Evolutionary conservation across 805 yeast genomes (phyloP).

Genomic region (Saccharomycopsis capsularis): DNA sequence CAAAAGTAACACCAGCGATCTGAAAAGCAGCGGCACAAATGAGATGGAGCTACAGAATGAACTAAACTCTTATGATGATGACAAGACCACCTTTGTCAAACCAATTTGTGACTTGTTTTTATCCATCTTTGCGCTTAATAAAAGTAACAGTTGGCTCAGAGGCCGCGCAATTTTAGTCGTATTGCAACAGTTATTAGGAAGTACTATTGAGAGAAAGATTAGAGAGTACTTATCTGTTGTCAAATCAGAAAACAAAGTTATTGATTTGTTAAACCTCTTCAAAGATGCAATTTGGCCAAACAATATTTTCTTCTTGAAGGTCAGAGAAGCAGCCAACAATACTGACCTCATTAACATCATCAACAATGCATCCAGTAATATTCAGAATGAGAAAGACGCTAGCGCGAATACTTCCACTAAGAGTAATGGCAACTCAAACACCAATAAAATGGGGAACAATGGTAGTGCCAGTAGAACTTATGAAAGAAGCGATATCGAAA

Average conservation of each 20-base stretch:
- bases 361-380: too few relatives aligned
- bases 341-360: too few relatives aligned
- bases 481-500: slow-evolving; percentile 8
- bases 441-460: background rate
- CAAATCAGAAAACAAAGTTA: slow-evolving; percentile 37
- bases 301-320: slow-evolving; percentile 43
- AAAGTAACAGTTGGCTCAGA: slow-evolving; percentile 67
- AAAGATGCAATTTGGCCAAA: slow-evolving; percentile 42
- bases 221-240: slow-evolving; percentile 31
- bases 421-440: background rate
- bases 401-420: slow-evolving; percentile 24
- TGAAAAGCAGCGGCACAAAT: slow-evolving; percentile 24
- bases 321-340: slow-evolving; percentile 24
- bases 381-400: slow-evolving; percentile 40
- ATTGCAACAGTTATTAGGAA: slow-evolving; percentile 79
- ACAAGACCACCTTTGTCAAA: slow-evolving; percentile 53
- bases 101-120: slow-evolving; percentile 77
- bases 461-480: background rate
- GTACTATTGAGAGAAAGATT: slow-evolving; percentile 71
- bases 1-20: slow-evolving; percentile 13
- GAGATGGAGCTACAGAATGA: slow-evolving; percentile 48
- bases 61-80: slow-evolving; percentile 36
- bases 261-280: slow-evolving; percentile 32
- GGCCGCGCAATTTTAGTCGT: slow-evolving; percentile 79
- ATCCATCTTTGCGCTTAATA: slow-evolving; percentile 58